Evolutionary conservation across 352 stramenopile genomes (phyloP), one percentile per base, ranked within the genome.

Genomic region (Hyaloperonospora brassicae): DNA sequence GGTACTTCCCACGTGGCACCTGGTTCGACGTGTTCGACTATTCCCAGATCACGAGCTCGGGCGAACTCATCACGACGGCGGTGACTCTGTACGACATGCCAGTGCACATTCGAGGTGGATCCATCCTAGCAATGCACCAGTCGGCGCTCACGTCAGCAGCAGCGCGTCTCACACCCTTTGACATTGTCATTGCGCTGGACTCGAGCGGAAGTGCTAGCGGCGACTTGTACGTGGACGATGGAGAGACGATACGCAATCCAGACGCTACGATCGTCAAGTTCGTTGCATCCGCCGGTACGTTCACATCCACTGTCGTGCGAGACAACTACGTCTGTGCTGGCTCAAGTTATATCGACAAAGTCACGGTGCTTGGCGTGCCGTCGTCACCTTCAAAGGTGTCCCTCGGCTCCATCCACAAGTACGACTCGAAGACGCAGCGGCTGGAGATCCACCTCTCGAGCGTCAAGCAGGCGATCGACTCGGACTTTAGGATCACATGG

Each of bases 21-120:
- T 88, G 77, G 74, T 88, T 77, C 57, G 63, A 84, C 51, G 52
- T 86, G 24, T 85, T 85, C 27, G 59, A 74, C 55, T 75, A 76
- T 57, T 65, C 74, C 35, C 45, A 50, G 14, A 46, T 73, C 5
- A 44, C 64, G 14, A 71, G 53, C 25, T 62, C 45, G 0, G 73
- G 73, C 24, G 46, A 55, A 27, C 57, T 43, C 9, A 42, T 67
- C 11, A 71, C 60, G 5, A 70, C 59, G 40, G 21, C 55, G 3
- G 73, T 74, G 43, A 79, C 59, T 39, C 39, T 87, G 17, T 77
- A 81, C 39, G 72, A 81, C 30, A 81, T 87, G 68, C 77, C 70
- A 0, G 65, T 87, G 47, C 66, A 74, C 42, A 65, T 87, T 42
- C 66, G 69, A 11, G 74, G 74, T 10, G 77, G 77, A 34, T 59